phyloP scores from a whole-genome alignment of 345 rosid species.

The Arabidopsis arenosa region DNA sequence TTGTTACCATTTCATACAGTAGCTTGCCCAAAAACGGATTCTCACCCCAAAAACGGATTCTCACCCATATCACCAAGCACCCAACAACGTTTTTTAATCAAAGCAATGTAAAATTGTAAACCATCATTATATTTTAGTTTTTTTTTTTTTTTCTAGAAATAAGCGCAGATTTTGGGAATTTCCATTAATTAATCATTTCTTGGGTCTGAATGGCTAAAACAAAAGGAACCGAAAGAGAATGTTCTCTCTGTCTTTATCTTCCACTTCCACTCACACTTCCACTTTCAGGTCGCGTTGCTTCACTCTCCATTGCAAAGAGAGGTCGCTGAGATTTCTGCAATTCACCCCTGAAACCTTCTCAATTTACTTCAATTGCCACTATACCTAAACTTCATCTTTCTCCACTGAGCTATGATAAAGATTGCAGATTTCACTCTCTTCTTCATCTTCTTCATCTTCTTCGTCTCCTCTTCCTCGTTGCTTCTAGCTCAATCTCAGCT shows the following conservation, averaged over 20 bases:
- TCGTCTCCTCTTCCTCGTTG: constrained; percentile 42
- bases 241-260: constrained; percentile 13
- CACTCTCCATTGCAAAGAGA: constrained; percentile 13
- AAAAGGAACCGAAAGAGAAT: constrained; percentile 19
- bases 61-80: no score
- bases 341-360: constrained; percentile 6
- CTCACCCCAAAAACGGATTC: no score
- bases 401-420: constrained; percentile 3
- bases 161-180: no score
- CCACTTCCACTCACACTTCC: constrained; percentile 30
- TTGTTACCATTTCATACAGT: no score
- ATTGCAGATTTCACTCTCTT: constrained; percentile 15
- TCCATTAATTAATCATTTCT: no score
- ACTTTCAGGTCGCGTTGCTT: neutral
- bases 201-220: no score
- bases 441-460: constrained; percentile 37
- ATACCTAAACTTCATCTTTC: constrained; percentile 15
- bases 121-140: no score
- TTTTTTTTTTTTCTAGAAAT: no score
- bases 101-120: no score
- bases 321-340: neutral
- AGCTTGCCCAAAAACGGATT: no score
- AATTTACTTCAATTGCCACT: constrained; percentile 35
- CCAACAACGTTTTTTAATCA: no score
- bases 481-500: constrained; percentile 46